Base-by-base conservation (phyloP, 2,329 filamentous ascomycete species). In the Aureobasidium lini region DNA sequence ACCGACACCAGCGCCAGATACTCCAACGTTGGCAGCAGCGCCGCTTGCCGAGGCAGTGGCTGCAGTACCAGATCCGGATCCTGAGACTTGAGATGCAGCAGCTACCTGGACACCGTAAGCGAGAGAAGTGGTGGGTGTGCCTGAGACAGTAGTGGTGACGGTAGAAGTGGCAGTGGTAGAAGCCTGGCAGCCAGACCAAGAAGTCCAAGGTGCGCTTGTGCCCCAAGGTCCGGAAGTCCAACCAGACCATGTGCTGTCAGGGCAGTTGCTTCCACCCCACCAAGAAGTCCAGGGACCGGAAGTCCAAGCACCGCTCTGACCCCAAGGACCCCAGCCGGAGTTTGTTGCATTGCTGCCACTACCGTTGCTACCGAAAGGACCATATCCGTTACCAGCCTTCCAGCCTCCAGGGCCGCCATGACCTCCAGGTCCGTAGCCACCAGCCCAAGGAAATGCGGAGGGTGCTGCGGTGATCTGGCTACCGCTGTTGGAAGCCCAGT, bases 191-290 rank as follows among this genome's bases (percentile, higher is more conserved):
- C 64, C 70, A 6, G 66, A 62, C 70, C 70, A 72, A 18, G 66
- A 68, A 1, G 70, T 72, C 70, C 70, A 72, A 4, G 70, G 70
- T 16, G 70, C 68, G 53, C 63, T 58, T 13, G 67, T 66, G 6
- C 62, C 63, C 68, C 68, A 72, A 15, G 67, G 50, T 32, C 65
- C 69, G 18, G 62, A 64, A 0, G 70, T 72, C 70, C 70, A 72
- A 47, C 69, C 69, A 53, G 62, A 64, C 70, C 70, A 72, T 18
- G 70, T 71, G 57, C 61, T 65, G 3, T 62, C 64, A 10, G 70
- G 70, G 61, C 70, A 72, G 5, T 64, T 69, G 40, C 61, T 59
- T 34, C 66, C 67, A 15, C 70, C 70, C 70, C 70, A 72, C 70
- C 70, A 72, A 29, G 59, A 63, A 11, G 70, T 72, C 70, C 70